Evolutionary conservation across 371 early-diverging fungal genomes (phyloP), one percentile per base, ranked within the genome.

Genomic region (Chytridiales sp.): DNA sequence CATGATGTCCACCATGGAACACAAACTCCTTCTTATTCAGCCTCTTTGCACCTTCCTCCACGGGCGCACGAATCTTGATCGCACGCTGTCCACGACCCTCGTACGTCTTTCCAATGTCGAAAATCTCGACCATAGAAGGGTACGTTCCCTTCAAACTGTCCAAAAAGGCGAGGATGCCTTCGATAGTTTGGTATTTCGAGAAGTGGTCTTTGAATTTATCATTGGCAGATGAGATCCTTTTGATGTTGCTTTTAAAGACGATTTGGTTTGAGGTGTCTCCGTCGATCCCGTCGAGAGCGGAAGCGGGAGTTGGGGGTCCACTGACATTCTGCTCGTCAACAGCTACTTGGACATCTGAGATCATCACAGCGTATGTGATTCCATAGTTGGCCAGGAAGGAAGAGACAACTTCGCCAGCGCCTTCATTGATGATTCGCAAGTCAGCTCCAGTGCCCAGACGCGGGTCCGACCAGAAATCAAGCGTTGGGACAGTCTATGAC

Each of bases 31-130:
- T 66, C 8, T 29, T 49, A 15, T 56, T 62, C 42, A 61, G 57
- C 22, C 48, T 15, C 17, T 52, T 61, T 40, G 35, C 32, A 38
- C 21, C 17, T 8, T 40, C 26, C 9, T 15, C 8, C 24, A 39
- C 29, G 6, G 49, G 47, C 11, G 47, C 58, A 58, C 58, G 68
- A 39, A 82, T 69, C 42, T 68, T 59, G 63, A 81, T 48, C 0
- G 76, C 82, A 56, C 64, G 61, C 61, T 81, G 72, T 21, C 77
- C 75, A 8, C 77, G 44, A 24, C 73, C 76, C 53, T 83, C 77
- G 34, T 66, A 66, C 3, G 83, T 72, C 48, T 75, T 55, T 5
- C 85, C 85, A 51, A 83, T 72, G 1, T 77, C 76, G 38, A 69
- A 57, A 11, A 52, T 29, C 42, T 65, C 57, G 4, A 56, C 63